phyloP scores from a whole-genome alignment of 352 stramenopile genomes.

The Pythium sp. region DNA sequence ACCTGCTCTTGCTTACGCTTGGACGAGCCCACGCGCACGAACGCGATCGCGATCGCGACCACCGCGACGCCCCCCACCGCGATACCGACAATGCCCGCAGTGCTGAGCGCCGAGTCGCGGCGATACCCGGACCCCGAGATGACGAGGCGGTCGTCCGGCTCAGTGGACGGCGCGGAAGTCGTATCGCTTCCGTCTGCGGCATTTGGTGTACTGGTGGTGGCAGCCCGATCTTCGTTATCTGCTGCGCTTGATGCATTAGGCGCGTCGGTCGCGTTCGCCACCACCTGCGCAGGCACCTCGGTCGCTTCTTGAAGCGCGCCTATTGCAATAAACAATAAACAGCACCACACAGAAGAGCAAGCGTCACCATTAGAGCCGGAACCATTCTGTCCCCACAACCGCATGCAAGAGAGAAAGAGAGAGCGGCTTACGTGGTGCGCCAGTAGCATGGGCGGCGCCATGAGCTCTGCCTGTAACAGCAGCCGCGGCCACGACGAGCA shows the following conservation, averaged over 20 bases:
- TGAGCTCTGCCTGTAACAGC: not conserved
- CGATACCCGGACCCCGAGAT: not conserved
- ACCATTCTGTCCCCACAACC: too few species aligned
- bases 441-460: not conserved
- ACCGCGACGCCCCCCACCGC: not conserved
- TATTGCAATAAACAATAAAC: not conserved
- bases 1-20: not conserved
- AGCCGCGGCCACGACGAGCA: not conserved
- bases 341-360: not conserved
- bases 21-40: conserved; percentile 10
- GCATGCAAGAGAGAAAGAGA: too few species aligned
- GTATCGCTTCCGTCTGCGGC: not conserved
- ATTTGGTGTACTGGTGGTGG: not conserved
- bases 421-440: not conserved
- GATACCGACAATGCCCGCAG: conserved; percentile 14
- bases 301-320: not conserved
- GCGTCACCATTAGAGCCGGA: not conserved
- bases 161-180: not conserved
- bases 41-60: conserved; percentile 13
- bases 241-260: not conserved
- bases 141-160: not conserved
- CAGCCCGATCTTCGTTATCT: not conserved
- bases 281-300: not conserved
- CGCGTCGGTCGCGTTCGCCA: not conserved
- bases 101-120: conserved; percentile 3